Percentiles rank a stretch among this genome's conserved stretches.
Conservation (phyloP, 2,329 filamentous ascomycete genomes). For the Coccinonectria pachysandricola region DNA sequence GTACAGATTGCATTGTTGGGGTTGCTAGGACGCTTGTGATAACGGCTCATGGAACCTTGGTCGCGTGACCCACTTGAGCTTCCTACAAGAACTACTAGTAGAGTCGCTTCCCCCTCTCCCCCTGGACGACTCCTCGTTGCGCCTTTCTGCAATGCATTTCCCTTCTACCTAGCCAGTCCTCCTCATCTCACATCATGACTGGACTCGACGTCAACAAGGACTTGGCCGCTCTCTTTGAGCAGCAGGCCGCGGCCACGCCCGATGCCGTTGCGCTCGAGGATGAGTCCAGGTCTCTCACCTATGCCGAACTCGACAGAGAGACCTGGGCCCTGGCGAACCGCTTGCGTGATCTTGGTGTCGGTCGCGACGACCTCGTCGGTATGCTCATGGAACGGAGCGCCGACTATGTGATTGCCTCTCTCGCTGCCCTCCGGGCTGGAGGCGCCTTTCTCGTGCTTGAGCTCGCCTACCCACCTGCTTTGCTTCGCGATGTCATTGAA, state of each 20-base stretch:
- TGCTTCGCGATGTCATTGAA: constrained; percentile 66
- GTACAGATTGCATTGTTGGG: too few relatives aligned
- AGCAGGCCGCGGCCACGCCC: constrained; percentile 59
- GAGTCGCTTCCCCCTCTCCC: constrained; percentile 3
- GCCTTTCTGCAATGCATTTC: constrained; percentile 1
- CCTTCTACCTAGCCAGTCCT: constrained; percentile 1
- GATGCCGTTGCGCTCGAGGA: constrained; percentile 64
- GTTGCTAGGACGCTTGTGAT: constrained; percentile 7
- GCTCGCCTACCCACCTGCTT: constrained; percentile 63
- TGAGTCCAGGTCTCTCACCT: constrained; percentile 55
- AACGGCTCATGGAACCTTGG: constrained; percentile 10
- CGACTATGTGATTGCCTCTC: constrained; percentile 68
- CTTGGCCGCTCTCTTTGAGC: constrained; percentile 58
- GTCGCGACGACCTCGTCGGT: constrained; percentile 63
- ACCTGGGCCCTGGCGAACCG: constrained; percentile 54
- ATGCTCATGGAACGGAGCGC: constrained; percentile 66
- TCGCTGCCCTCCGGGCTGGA: constrained; percentile 68
- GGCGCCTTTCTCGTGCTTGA: constrained; percentile 75
- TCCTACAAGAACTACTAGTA: constrained; percentile 5
- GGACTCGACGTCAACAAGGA: constrained; percentile 63
- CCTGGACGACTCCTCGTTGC: constrained; percentile 3
- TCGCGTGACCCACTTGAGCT: constrained; percentile 20
- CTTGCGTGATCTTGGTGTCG: constrained; percentile 57
- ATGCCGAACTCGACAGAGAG: constrained; percentile 59
- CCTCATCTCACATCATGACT: constrained; percentile 36